Evolutionary conservation across 495 filamentous ascomycete species (phyloP).

Genomic region (Penicillium verhagenii): DNA sequence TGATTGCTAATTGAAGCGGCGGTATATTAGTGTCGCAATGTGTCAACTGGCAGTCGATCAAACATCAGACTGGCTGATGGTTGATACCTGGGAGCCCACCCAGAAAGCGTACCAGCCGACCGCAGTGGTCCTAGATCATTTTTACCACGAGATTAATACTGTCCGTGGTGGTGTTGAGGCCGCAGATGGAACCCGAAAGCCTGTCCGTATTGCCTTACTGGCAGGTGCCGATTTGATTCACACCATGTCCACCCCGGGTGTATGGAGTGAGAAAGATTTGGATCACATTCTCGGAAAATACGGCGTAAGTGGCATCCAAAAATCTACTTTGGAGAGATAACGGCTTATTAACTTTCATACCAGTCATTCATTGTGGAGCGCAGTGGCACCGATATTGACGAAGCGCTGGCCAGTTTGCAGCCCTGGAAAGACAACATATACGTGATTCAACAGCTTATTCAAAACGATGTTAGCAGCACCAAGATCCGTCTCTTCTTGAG

Average conservation of each 20-base stretch:
- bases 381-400: conserved; percentile 83
- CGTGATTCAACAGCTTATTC: conserved; percentile 84
- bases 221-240: conserved; percentile 83
- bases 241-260: conserved; percentile 72
- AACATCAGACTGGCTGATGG: conserved; percentile 77
- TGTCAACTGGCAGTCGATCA: conserved; percentile 78
- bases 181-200: conserved; percentile 56
- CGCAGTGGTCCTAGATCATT: conserved; percentile 83
- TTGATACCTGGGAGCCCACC: conserved; percentile 76
- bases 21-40: conserved; percentile 52
- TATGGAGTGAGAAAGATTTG: conserved; percentile 82
- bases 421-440: conserved; percentile 77
- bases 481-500: conserved; percentile 83
- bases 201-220: conserved; percentile 69
- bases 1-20: not conserved
- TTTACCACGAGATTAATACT: conserved; percentile 83
- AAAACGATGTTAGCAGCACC: conserved; percentile 86
- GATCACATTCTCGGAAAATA: conserved; percentile 84
- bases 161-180: conserved; percentile 71
- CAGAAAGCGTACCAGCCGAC: conserved; percentile 84
- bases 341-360: not conserved
- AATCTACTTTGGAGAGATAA: not conserved
- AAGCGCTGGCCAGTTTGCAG: conserved; percentile 71
- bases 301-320: conserved; percentile 49
- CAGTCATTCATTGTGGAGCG: conserved; percentile 85